A percentile compares a stretch with the other conserved stretches of the same genome.
These are phyloP conservation scores for Venturia pyrina DNA, from an alignment of 2,329 filamentous ascomycete genomes.

Conservation along the genomic window DNA sequence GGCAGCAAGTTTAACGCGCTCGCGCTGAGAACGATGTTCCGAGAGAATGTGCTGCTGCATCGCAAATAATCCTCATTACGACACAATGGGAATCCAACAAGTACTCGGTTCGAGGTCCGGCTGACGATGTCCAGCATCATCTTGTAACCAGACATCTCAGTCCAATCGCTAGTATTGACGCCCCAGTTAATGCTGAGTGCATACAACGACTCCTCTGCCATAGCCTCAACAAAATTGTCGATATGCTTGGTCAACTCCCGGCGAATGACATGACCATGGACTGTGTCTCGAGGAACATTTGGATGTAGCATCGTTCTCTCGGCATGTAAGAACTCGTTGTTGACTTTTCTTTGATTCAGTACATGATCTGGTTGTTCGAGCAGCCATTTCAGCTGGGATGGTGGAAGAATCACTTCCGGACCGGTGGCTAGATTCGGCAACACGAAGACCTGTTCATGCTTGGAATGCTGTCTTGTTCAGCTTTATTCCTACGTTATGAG, in stretches of 20 bases:
- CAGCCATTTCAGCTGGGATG: constrained; percentile 29
- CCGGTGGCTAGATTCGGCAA: constrained; percentile 10
- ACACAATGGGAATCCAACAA: constrained; percentile 10
- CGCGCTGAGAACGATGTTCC: constrained; percentile 10
- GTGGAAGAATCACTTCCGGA: constrained; percentile 26
- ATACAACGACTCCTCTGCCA: constrained; percentile 27
- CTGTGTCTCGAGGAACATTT: constrained; percentile 27
- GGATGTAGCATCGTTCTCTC: constrained; percentile 29
- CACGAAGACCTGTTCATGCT: constrained; percentile 9
- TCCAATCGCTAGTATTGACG: constrained; percentile 22
- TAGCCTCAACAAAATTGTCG: constrained; percentile 25
- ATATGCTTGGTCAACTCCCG: constrained; percentile 31
- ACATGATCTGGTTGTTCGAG: constrained; percentile 32
- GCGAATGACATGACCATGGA: constrained; percentile 33
- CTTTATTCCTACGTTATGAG: neutral
- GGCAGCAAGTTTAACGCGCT: constrained; percentile 9
- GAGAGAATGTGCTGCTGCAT: constrained; percentile 8
- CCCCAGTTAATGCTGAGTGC: constrained; percentile 28
- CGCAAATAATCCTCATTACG: constrained; percentile 10
- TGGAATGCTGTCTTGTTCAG: constrained; percentile 5
- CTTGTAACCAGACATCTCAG: constrained; percentile 10
- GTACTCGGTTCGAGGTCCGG: constrained; percentile 12
- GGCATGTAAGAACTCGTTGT: constrained; percentile 29
- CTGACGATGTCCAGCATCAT: constrained; percentile 11
- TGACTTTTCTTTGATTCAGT: constrained; percentile 27